Evolutionary conservation across 331 rosid genomes (phyloP), one percentile per base, ranked within the genome.

Genomic region (Erythrophleum ivorense): DNA sequence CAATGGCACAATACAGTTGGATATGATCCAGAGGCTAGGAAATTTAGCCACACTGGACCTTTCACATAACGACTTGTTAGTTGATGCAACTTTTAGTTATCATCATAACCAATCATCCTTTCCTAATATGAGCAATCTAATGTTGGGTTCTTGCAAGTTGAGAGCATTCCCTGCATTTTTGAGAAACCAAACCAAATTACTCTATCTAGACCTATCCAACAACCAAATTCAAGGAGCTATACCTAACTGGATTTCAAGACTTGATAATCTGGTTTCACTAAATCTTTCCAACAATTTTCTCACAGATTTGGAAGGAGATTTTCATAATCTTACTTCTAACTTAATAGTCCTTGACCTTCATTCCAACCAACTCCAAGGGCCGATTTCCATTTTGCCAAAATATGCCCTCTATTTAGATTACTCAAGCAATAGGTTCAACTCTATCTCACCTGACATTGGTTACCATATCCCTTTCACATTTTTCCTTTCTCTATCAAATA

Each of bases 31-130:
- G 0, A 63, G 31, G 7, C 63, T 88, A 0, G 1, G 3, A 16
- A 85, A 85, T 57, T 85, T 86, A 13, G 3, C 64, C 0, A 14
- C 1, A 6, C 81, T 91, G 0, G 88, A 78, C 14, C 86, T 89
- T n/a, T 83, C 91, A 3, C 29, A 50, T 70, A 86, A 89, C 54
- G 62, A 52, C 1, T 62, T 91, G 69, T 71, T 16, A 0, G 31
- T 85, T 60, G 31, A 40, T 34, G 34, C 29, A 16, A 14, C 6
- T 5, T 13, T 3, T 2, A 46, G 6, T 2, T 29, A 82, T 70
- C 60, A 9, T 19, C 24, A 34, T 31, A 11, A 63, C 0, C 1
- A 3, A 0, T 31, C 78, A 24, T 34, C 41, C 5, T 79, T 82
- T 70, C 84, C 84, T 34, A 49, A 43, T 0, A 9, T 82, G 2